A percentile compares a stretch with the other conserved stretches of the same genome.
These are phyloP conservation scores for Penicillium sp. DNA, from an alignment of 2,329 filamentous ascomycete genomes.

Conservation along the genomic window DNA sequence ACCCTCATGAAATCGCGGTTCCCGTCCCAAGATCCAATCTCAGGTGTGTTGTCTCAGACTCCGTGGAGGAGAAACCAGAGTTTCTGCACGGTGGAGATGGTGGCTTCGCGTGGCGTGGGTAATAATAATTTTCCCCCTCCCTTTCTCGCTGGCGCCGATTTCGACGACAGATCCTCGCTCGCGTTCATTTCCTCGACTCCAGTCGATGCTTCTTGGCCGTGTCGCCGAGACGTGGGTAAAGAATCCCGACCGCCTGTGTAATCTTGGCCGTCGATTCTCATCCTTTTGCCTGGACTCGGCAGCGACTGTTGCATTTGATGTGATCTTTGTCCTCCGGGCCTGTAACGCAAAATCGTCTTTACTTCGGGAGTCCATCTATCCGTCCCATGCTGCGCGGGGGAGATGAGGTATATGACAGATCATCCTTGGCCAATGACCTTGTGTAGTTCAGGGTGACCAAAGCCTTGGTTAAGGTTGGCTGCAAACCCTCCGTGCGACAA, in stretches of 20 bases:
- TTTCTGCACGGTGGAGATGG: constrained; percentile 1
- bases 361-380: background rate
- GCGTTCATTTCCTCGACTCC: background rate
- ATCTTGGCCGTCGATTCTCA: constrained; percentile 1
- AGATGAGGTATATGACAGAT: background rate
- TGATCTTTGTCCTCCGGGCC: background rate
- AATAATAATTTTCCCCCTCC: background rate
- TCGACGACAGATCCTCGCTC: background rate
- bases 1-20: background rate
- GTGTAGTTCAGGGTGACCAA: background rate
- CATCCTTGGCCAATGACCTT: background rate
- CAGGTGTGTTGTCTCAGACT: constrained; percentile 3
- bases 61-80: background rate
- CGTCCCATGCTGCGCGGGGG: background rate
- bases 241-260: background rate
- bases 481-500: constrained; percentile 12
- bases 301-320: background rate
- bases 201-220: constrained; percentile 5
- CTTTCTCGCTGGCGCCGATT: background rate
- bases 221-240: constrained; percentile 3
- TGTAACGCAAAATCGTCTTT: background rate
- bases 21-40: background rate
- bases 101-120: constrained; percentile 7
- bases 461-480: background rate
- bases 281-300: background rate